Conservation (phyloP, 2,329 filamentous ascomycete species). For the Cladosporium sp. region DNA sequence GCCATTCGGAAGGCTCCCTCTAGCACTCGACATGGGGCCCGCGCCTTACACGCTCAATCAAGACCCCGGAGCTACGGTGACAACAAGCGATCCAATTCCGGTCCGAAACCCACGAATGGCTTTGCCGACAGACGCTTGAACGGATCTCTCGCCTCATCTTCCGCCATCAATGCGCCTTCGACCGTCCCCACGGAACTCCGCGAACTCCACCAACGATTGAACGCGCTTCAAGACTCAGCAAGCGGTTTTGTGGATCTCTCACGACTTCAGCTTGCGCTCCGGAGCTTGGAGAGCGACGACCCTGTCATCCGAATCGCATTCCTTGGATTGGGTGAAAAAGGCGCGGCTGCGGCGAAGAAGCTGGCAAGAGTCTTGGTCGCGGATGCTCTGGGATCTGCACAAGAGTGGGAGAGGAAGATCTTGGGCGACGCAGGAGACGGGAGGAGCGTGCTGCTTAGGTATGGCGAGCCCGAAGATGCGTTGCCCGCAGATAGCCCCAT, state of each 20-base stretch:
- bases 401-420: constrained; percentile 39
- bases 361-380: constrained; percentile 57
- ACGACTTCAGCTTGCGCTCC: constrained; percentile 63
- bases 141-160: constrained; percentile 43
- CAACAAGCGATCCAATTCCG: background rate
- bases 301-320: constrained; percentile 52
- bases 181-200: constrained; percentile 47
- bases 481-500: constrained; percentile 45
- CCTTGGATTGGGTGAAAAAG: constrained; percentile 28
- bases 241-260: constrained; percentile 61
- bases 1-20: background rate
- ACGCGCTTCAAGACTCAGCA: constrained; percentile 55
- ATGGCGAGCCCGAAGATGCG: constrained; percentile 47
- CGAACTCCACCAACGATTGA: constrained; percentile 55
- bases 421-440: constrained; percentile 29
- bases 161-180: constrained; percentile 48
- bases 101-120: background rate
- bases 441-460: constrained; percentile 38
- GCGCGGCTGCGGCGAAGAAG: constrained; percentile 50
- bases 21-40: constrained; percentile 2
- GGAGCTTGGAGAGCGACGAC: constrained; percentile 52
- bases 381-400: constrained; percentile 38
- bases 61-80: background rate
- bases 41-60: constrained; percentile 3
- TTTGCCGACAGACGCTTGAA: constrained; percentile 15